These are phyloP conservation scores for Polygonum maritimum DNA, from an alignment of 148 eudicot species.

Conservation along the genomic window DNA sequence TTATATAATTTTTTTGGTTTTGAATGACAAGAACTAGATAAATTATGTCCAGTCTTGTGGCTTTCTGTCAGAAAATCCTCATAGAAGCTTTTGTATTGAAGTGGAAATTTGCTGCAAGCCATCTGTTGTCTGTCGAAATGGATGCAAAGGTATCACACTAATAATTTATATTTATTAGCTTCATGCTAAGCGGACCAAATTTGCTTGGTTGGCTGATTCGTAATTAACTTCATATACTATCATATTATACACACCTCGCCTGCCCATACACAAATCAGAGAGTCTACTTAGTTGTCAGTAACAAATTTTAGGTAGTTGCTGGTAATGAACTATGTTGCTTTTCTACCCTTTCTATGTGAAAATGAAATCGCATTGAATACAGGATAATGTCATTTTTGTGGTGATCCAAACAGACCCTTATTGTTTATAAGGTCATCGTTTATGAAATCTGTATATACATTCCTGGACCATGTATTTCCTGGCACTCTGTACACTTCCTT, in stretches of 20 bases:
- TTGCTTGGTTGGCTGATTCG: neutral
- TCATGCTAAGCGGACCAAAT: neutral
- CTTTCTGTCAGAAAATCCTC: conserved; percentile 46
- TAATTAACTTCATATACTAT: neutral
- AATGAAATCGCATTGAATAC: too few relatives aligned
- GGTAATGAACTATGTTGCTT: neutral
- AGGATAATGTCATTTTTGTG: too few relatives aligned
- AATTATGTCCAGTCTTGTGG: neutral
- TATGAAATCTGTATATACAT: neutral
- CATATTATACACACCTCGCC: neutral
- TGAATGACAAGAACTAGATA: neutral
- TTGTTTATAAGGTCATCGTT: neutral
- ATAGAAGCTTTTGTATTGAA: conserved; percentile 49
- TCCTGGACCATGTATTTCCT: neutral
- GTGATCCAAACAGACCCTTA: too few relatives aligned
- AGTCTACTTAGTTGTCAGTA: neutral
- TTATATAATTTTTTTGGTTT: neutral
- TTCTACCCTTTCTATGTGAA: neutral
- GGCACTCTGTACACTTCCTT: neutral
- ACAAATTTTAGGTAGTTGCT: neutral
- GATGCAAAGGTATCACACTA: conserved; percentile 54
- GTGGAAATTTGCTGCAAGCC: conserved; percentile 60
- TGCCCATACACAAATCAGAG: neutral
- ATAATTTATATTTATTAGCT: neutral
- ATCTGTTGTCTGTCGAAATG: conserved; percentile 55